Conservation (phyloP, 2,329 filamentous ascomycete species). For the Penicillium thymicola region DNA sequence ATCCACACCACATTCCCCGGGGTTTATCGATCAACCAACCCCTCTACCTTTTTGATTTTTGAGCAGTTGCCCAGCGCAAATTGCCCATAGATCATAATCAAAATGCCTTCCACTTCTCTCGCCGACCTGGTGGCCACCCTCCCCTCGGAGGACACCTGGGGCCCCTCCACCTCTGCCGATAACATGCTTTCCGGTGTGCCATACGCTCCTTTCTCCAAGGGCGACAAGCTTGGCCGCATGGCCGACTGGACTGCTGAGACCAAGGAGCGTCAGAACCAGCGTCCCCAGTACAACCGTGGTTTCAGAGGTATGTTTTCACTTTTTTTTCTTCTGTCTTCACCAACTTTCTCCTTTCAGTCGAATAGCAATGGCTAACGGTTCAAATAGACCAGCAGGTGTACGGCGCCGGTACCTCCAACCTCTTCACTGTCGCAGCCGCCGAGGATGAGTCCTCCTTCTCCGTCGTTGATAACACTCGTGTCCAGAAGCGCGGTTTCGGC, state of each 20-base stretch:
- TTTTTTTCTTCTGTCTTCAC: slow-evolving; percentile 4
- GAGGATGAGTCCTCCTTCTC: slow-evolving; percentile 98
- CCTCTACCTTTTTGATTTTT: slow-evolving; percentile 16
- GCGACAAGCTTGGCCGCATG: slow-evolving; percentile 98
- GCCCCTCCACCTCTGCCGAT: slow-evolving; percentile 75
- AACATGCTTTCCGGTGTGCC: slow-evolving; percentile 92
- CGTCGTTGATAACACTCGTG: slow-evolving; percentile 91
- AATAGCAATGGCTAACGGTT: slow-evolving; percentile 9
- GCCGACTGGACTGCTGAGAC: slow-evolving; percentile 94
- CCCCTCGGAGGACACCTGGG: slow-evolving; percentile 79
- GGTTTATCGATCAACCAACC: slow-evolving; percentile 13
- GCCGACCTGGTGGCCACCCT: slow-evolving; percentile 67
- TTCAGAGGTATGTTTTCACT: slow-evolving; percentile 67
- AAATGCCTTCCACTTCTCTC: slow-evolving; percentile 55
- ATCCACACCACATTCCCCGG: slow-evolving; percentile 23
- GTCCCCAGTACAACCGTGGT: slow-evolving; percentile 87
- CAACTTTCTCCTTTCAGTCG: neutral
- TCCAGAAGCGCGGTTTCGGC: slow-evolving; percentile 79
- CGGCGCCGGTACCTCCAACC: slow-evolving; percentile 77
- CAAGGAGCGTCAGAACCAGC: slow-evolving; percentile 68
- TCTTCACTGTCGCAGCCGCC: slow-evolving; percentile 85
- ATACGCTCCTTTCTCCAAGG: slow-evolving; percentile 97
- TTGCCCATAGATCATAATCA: slow-evolving; percentile 16
- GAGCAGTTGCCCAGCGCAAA: slow-evolving; percentile 10
- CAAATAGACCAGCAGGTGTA: slow-evolving; percentile 88